A percentile compares a stretch with the other conserved stretches of the same genome.
Conservation (phyloP, 148 eudicot genomes). For the Heliosperma pusillum region DNA sequence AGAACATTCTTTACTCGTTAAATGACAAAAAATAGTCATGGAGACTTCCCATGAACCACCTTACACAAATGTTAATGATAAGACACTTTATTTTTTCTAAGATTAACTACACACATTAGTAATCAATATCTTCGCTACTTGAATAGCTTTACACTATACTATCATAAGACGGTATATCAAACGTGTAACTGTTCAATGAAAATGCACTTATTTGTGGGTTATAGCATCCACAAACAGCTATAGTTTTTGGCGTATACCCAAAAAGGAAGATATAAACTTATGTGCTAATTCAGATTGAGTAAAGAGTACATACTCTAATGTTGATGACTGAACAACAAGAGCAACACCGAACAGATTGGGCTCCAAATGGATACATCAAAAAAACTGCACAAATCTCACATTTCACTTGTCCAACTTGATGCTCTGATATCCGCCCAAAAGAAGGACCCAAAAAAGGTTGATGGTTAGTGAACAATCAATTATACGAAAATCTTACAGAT, state of each 20-base stretch:
- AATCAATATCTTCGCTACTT: neutral
- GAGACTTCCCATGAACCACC: neutral
- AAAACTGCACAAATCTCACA: constrained; percentile 74
- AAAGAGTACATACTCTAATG: constrained; percentile 55
- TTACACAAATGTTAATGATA: neutral
- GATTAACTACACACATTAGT: too few relatives aligned
- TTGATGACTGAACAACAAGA: constrained; percentile 68
- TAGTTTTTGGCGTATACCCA: neutral
- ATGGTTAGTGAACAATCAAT: neutral
- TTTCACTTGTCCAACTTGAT: constrained; percentile 87
- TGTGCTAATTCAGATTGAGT: neutral
- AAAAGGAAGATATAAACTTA: neutral
- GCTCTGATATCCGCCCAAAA: constrained; percentile 42
- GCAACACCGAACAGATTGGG: constrained; percentile 66
- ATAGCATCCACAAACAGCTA: neutral
- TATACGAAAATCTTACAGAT: neutral
- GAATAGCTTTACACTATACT: neutral
- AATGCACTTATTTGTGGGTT: neutral
- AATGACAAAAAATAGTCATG: neutral
- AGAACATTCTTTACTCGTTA: neutral
- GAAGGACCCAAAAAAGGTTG: neutral
- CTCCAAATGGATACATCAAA: constrained; percentile 90
- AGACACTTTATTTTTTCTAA: too few relatives aligned
- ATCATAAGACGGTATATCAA: neutral
- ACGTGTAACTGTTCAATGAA: neutral